Conservation (phyloP, 2,329 filamentous ascomycete genomes). For the Myriosclerotinia curreyana region DNA sequence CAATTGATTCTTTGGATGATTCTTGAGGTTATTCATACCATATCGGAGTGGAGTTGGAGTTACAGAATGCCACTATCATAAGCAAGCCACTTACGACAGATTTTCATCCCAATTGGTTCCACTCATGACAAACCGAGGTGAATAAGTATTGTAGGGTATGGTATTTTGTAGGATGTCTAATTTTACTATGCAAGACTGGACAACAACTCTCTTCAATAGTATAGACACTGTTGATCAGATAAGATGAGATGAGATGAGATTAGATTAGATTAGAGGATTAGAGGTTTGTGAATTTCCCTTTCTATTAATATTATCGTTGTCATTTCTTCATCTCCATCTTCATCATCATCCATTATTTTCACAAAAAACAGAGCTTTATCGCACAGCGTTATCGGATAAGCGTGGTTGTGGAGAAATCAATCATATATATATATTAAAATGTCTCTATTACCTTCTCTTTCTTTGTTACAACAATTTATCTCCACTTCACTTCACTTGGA, state of each 20-base stretch:
- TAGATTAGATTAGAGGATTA: too few relatives aligned
- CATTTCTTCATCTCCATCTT: not conserved
- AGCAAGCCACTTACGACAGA: not conserved
- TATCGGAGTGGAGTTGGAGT: not conserved
- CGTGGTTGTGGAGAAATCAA: slow-evolving; percentile 16
- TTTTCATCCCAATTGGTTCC: not conserved
- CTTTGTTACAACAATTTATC: slow-evolving; percentile 10
- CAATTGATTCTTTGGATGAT: not conserved
- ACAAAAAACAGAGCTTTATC: slow-evolving; percentile 17
- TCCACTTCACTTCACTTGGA: not conserved
- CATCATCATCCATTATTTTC: not conserved
- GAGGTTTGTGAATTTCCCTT: not conserved
- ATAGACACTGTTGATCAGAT: not conserved
- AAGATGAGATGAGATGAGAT: not conserved
- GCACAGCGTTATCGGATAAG: slow-evolving; percentile 18
- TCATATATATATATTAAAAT: not conserved
- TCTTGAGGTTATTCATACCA: not conserved
- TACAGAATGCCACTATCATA: not conserved
- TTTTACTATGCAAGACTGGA: not conserved
- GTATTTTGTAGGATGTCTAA: not conserved
- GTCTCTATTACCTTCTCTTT: slow-evolving; percentile 8
- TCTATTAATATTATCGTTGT: too few relatives aligned
- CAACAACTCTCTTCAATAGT: not conserved
- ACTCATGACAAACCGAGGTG: too few relatives aligned
- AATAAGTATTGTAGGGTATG: too few relatives aligned